Evolutionary conservation across 495 filamentous ascomycete genomes (phyloP).

Genomic region (Filosporella fistucella): DNA sequence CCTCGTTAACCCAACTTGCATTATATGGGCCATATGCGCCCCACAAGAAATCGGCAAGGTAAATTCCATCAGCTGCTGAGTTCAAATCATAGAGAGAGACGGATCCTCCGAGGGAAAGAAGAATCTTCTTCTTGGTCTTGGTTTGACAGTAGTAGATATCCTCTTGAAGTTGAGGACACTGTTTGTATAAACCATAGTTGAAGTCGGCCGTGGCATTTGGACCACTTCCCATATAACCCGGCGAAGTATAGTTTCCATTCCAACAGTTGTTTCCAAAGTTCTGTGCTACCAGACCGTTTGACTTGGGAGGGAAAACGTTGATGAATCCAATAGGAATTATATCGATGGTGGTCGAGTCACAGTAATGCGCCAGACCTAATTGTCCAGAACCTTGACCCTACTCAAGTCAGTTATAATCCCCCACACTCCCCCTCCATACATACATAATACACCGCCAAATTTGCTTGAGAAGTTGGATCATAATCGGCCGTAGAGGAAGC

Average conservation of each 20-base stretch:
- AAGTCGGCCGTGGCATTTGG: conserved; percentile 22
- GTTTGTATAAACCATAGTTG: conserved; percentile 25
- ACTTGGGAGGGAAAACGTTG: conserved; percentile 55
- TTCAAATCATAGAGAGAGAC: conserved; percentile 24
- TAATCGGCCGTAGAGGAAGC: conserved; percentile 15
- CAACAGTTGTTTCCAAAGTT: conserved; percentile 68
- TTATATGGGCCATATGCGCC: conserved; percentile 54
- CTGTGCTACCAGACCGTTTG: conserved; percentile 48
- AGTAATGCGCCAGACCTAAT: conserved; percentile 47
- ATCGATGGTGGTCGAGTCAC: conserved; percentile 53
- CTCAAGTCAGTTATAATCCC: conserved; percentile 4
- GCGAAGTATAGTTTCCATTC: conserved; percentile 27
- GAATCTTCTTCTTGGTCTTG: conserved; percentile 53
- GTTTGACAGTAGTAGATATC: conserved; percentile 48
- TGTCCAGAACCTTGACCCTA: conserved; percentile 44
- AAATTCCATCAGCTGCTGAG: conserved; percentile 41
- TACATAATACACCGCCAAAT: conserved; percentile 53
- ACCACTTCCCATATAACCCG: conserved; percentile 25
- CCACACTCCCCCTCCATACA: conserved; percentile 2
- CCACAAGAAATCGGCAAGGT: conserved; percentile 61
- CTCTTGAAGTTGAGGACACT: conserved; percentile 29
- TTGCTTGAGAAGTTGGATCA: conserved; percentile 26
- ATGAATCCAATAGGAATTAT: conserved; percentile 67
- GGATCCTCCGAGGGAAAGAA: conserved; percentile 60
- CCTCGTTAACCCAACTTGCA: conserved; percentile 30